phyloP scores from a whole-genome alignment of 2,329 filamentous ascomycete genomes.

The Rutstroemia sp. region DNA sequence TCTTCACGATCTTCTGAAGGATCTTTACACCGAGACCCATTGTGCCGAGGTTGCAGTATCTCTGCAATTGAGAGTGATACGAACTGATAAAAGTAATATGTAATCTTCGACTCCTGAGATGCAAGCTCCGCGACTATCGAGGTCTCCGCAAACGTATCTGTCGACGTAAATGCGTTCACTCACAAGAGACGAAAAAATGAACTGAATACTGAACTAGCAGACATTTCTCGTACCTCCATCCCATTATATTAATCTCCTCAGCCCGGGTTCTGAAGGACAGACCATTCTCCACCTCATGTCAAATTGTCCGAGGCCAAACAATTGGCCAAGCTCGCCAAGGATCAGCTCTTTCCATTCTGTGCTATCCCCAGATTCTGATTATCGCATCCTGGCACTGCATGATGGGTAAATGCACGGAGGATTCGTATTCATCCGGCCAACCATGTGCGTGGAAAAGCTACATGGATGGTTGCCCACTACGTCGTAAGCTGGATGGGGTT shows the following conservation, averaged over 20 bases:
- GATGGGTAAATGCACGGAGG: neutral
- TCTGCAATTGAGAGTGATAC: too few species aligned
- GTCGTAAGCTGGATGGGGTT: neutral
- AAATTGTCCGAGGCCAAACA: neutral
- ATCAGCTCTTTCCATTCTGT: neutral
- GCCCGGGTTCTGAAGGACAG: neutral
- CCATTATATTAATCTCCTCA: neutral
- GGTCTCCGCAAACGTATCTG: too few species aligned
- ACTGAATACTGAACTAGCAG: too few species aligned
- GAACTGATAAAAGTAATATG: too few species aligned
- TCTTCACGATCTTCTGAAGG: conserved; percentile 34
- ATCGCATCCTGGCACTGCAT: neutral
- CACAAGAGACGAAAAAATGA: too few species aligned
- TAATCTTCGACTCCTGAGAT: too few species aligned
- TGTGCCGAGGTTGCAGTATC: too few species aligned
- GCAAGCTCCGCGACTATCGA: too few species aligned
- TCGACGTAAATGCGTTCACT: too few species aligned
- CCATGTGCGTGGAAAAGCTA: neutral
- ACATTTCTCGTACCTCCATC: too few species aligned
- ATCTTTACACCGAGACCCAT: neutral
- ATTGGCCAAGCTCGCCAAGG: neutral
- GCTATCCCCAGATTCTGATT: neutral
- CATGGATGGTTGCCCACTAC: neutral
- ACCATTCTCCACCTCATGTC: neutral
- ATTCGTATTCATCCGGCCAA: neutral